These are phyloP conservation scores for Globisporangium cylindrosporum DNA, from an alignment of 352 stramenopile genomes.

Conservation along the genomic window DNA sequence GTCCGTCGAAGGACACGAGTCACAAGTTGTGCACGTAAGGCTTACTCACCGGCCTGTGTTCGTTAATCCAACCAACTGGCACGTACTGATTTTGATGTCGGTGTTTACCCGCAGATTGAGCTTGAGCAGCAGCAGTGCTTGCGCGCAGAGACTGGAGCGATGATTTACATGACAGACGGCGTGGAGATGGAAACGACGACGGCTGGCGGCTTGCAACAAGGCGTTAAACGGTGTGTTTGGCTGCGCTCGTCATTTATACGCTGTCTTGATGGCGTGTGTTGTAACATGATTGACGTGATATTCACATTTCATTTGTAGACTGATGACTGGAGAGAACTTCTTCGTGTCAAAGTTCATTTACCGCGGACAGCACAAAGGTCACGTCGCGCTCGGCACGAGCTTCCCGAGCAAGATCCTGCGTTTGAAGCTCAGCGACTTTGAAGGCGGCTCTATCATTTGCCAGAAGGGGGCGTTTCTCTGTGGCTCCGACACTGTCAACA, in stretches of 20 bases:
- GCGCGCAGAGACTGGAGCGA: slow-evolving; percentile 89
- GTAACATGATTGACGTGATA: neutral
- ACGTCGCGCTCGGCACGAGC: slow-evolving; percentile 89
- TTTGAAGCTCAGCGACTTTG: slow-evolving; percentile 86
- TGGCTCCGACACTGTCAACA: slow-evolving; percentile 89
- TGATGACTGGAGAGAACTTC: slow-evolving; percentile 82
- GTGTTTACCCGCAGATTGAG: slow-evolving; percentile 46
- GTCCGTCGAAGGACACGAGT: slow-evolving; percentile 80
- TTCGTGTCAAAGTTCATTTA: slow-evolving; percentile 79
- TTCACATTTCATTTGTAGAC: slow-evolving; percentile 20
- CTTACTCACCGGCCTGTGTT: neutral
- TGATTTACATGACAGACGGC: slow-evolving; percentile 96
- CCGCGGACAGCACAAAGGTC: slow-evolving; percentile 52
- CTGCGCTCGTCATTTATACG: neutral
- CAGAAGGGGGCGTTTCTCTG: slow-evolving; percentile 92
- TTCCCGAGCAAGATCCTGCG: slow-evolving; percentile 90
- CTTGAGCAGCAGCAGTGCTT: slow-evolving; percentile 90
- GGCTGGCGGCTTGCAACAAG: slow-evolving; percentile 87
- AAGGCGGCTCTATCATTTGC: slow-evolving; percentile 83
- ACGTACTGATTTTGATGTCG: neutral
- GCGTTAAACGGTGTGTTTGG: slow-evolving; percentile 71
- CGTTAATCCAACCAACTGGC: neutral
- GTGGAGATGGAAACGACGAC: slow-evolving; percentile 91
- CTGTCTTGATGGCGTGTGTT: neutral
- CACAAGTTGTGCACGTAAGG: slow-evolving; percentile 78